These are phyloP conservation scores for Pseudogymnoascus sp. DNA, from an alignment of 2,329 filamentous ascomycete genomes.

Conservation along the genomic window DNA sequence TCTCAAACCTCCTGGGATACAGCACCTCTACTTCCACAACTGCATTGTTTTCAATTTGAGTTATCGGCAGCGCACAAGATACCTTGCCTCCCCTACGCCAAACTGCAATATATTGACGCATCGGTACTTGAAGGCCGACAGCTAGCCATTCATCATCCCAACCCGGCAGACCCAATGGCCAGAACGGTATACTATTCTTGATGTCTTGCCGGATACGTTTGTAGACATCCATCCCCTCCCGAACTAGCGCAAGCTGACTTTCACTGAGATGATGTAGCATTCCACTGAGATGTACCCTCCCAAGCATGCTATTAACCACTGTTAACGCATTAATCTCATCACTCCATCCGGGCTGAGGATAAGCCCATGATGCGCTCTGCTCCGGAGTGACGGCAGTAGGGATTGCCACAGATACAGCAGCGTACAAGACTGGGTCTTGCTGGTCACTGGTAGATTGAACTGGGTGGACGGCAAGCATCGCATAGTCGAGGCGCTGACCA, in stretches of 20 bases:
- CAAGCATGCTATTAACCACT: constrained; percentile 29
- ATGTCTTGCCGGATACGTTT: constrained; percentile 25
- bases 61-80: no score
- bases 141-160: constrained; percentile 30
- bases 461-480: constrained; percentile 27
- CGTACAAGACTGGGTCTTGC: constrained; percentile 20
- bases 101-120: no score
- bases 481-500: constrained; percentile 31
- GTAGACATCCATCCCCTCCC: no score
- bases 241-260: no score
- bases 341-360: constrained; percentile 29
- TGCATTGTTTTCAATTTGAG: no score
- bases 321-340: constrained; percentile 30
- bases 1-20: no score
- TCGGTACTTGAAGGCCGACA: no score
- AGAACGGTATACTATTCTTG: constrained; percentile 22
- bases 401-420: constrained; percentile 26
- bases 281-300: no score
- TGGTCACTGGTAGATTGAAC: constrained; percentile 32
- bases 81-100: no score
- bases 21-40: no score
- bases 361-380: constrained; percentile 30
- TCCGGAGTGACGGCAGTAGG: constrained; percentile 31
- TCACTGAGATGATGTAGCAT: no score
- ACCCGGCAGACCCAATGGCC: constrained; percentile 27